These are phyloP conservation scores for Amauroascus verrucosus DNA, from an alignment of 2,329 filamentous ascomycete genomes.

Conservation along the genomic window DNA sequence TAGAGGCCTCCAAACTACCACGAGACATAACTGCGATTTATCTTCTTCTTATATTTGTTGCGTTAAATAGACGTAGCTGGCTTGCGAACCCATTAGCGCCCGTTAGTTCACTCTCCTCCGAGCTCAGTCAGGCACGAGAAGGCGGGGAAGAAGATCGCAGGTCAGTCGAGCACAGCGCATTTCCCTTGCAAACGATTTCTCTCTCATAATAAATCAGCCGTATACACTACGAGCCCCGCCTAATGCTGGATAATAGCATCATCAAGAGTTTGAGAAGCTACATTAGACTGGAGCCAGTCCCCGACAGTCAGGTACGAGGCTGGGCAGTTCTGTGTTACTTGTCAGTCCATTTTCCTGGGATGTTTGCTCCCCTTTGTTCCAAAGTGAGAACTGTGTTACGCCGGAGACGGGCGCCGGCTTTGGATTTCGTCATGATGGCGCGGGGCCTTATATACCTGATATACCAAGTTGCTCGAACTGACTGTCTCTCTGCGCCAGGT, in stretches of 20 bases:
- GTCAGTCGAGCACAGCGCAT: neutral
- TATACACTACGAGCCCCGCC: neutral
- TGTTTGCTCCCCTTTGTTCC: conserved; percentile 4
- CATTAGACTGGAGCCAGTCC: conserved; percentile 1
- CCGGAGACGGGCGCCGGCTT: neutral
- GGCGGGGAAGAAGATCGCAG: conserved; percentile 3
- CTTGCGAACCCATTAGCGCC: neutral
- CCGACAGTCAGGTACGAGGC: conserved; percentile 6
- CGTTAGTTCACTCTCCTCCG: neutral
- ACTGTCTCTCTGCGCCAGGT: neutral
- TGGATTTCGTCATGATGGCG: neutral
- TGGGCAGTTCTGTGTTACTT: conserved; percentile 5
- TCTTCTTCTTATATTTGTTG: neutral
- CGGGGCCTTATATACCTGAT: neutral
- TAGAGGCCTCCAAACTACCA: neutral
- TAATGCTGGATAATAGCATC: neutral
- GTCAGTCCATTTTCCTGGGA: neutral
- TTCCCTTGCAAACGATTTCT: neutral
- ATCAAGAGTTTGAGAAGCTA: neutral
- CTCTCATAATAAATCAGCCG: neutral
- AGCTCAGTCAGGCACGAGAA: neutral
- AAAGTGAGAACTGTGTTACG: conserved; percentile 10
- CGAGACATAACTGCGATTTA: neutral
- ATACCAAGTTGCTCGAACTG: neutral
- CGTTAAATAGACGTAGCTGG: neutral